Evolutionary conservation across 2,329 filamentous ascomycete genomes (phyloP), one percentile per base, ranked within the genome.

Genomic region (Ceratocystis lukuohia): DNA sequence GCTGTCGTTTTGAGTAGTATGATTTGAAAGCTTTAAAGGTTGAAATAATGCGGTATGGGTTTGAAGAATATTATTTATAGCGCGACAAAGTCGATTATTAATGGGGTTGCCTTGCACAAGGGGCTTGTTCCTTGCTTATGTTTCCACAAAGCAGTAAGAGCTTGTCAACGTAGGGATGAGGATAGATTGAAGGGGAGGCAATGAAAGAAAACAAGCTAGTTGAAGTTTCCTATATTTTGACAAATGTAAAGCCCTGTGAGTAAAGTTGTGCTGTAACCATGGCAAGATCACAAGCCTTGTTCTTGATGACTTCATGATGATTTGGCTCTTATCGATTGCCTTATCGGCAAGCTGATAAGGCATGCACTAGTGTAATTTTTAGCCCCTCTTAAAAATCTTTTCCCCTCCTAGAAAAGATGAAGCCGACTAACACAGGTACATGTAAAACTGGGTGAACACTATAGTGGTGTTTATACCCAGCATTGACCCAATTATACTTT

Each of bases 301-400:
- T 3, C 10, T 15, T 37, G n/a, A 41, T 61, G 64, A 65, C 57
- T 62, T 65, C 53, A 61, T 65, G 44, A 25, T 37, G 8, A 22
- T 37, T 37, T 25, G 6, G n/a, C 41, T 20, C 28, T 65, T 59
- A 65, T 59, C 56, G 22, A 30, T 48, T 61, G 17, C 20, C 41
- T 61, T 61, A 65, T 61, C 33, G 44, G 5, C 5, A 4, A 8
- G 2, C 41, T 8, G 56, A 61, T 61, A 65, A 64, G 62, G 25
- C 44, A 30, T 30, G 28, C 25, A 48, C 45, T 70, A 71, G 56
- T 70, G 70, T 66, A 71, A 67, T 62, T 61, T 64, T 67, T 67
- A 66, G 66, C 69, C 69, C 69, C 69, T 65, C 66, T 68, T 65
- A 68, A 67, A 70, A 68, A 65, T 68, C 61, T 68, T 66, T 68